Evolutionary conservation across 768 basidiomycete species (phyloP).

Genomic region (Macrolepiota fuliginosa): DNA sequence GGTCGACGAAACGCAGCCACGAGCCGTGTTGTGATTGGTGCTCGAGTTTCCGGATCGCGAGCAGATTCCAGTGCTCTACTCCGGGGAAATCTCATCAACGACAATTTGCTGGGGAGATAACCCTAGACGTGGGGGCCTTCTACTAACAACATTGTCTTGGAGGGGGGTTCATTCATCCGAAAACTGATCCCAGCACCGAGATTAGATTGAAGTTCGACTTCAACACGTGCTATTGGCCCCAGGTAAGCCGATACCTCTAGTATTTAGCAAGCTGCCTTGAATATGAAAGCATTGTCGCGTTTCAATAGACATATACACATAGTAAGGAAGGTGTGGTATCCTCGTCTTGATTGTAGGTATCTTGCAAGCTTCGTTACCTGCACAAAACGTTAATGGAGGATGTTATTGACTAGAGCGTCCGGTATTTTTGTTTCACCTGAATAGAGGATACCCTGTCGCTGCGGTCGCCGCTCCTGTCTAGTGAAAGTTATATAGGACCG

Average conservation of each 20-base stretch:
- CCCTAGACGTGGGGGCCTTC: neutral
- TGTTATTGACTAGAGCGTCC: neutral
- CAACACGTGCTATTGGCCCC: too few species aligned
- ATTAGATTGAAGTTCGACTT: neutral
- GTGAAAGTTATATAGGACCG: neutral
- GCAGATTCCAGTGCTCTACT: neutral
- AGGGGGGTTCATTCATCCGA: neutral
- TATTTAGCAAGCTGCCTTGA: too few species aligned
- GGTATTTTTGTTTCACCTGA: neutral
- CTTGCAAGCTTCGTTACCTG: neutral
- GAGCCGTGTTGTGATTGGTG: slow-evolving; percentile 2
- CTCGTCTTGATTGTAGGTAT: too few species aligned
- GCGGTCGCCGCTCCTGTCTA: neutral
- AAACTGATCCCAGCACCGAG: neutral
- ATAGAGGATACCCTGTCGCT: neutral
- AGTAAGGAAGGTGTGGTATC: too few species aligned
- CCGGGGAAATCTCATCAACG: neutral
- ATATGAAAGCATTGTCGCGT: too few species aligned
- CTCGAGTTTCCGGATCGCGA: neutral
- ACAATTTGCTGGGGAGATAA: neutral
- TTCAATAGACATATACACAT: too few species aligned
- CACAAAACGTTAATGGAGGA: neutral
- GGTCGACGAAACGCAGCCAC: neutral
- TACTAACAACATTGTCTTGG: neutral
- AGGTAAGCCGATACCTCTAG: too few species aligned